Evolutionary conservation across 805 yeast genomes (phyloP).

Genomic region (Torulaspora quercuum): DNA sequence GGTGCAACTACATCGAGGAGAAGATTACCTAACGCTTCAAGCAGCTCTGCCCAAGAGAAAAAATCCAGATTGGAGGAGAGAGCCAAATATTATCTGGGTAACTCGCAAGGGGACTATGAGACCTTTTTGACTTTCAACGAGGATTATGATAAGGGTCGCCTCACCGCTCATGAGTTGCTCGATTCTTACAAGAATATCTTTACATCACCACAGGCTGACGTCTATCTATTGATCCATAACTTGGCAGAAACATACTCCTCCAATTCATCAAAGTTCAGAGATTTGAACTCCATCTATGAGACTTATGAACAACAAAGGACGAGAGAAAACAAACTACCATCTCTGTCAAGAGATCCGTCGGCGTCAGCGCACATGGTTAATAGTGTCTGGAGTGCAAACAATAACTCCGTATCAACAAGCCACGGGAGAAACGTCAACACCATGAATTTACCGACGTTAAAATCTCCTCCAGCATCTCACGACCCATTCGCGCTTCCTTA

Average conservation of each 20-base stretch:
- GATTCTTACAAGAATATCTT: slow-evolving; percentile 50
- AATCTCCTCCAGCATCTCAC: slow-evolving; percentile 19
- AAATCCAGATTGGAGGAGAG: slow-evolving; percentile 71
- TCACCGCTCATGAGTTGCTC: slow-evolving; percentile 49
- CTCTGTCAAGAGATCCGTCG: slow-evolving; percentile 23
- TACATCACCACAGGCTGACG: slow-evolving; percentile 43
- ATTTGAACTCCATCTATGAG: slow-evolving; percentile 35
- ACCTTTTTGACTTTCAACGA: slow-evolving; percentile 50
- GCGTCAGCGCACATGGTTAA: slow-evolving; percentile 21
- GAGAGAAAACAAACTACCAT: slow-evolving; percentile 29
- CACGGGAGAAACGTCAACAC: slow-evolving; percentile 17
- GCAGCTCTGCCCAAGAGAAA: slow-evolving; percentile 45
- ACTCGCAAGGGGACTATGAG: slow-evolving; percentile 45
- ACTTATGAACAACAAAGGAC: slow-evolving; percentile 27
- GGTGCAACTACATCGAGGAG: slow-evolving; percentile 8
- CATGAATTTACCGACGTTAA: slow-evolving; percentile 37
- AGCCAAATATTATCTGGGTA: slow-evolving; percentile 72
- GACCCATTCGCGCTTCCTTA: slow-evolving; percentile 22
- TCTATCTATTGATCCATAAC: slow-evolving; percentile 56
- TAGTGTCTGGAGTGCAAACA: slow-evolving; percentile 34
- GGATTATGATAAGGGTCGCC: slow-evolving; percentile 43
- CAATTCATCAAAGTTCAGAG: slow-evolving; percentile 44
- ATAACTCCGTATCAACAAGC: slow-evolving; percentile 14
- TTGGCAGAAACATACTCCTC: slow-evolving; percentile 53
- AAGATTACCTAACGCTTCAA: slow-evolving; percentile 39